phyloP scores from a whole-genome alignment of 768 basidiomycete genomes.

The Boletus pseudo-olivaceus region DNA sequence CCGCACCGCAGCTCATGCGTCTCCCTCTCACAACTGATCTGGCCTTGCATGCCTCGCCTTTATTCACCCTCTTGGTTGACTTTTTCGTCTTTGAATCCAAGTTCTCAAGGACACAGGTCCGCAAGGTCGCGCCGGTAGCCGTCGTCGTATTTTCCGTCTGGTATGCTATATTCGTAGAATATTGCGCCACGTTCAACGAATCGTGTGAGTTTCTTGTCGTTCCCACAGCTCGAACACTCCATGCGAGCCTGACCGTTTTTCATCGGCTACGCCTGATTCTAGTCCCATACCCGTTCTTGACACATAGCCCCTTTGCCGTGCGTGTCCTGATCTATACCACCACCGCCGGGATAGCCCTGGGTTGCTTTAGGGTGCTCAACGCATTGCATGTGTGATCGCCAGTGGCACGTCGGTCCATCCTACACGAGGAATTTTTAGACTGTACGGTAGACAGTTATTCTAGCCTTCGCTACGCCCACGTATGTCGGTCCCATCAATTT shows the following conservation, averaged over 20 bases:
- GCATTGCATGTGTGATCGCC: slow-evolving; percentile 41
- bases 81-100: slow-evolving; percentile 65
- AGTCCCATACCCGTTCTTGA: slow-evolving; percentile 88
- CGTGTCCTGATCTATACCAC: slow-evolving; percentile 60
- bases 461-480: neutral
- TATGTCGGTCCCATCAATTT: neutral
- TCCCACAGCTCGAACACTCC: neutral
- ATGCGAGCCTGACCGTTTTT: neutral
- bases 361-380: slow-evolving; percentile 60
- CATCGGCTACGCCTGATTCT: neutral
- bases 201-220: slow-evolving; percentile 45
- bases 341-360: slow-evolving; percentile 47
- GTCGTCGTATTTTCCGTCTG: slow-evolving; percentile 33
- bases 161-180: slow-evolving; percentile 68
- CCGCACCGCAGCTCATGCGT: slow-evolving; percentile 23
- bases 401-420: too few relatives aligned
- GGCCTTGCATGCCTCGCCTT: slow-evolving; percentile 63
- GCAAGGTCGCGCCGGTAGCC: slow-evolving; percentile 13
- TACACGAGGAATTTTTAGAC: neutral
- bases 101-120: slow-evolving; percentile 34
- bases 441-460: neutral
- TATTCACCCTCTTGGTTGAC: slow-evolving; percentile 54
- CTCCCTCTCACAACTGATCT: slow-evolving; percentile 58
- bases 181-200: slow-evolving; percentile 58
- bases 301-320: slow-evolving; percentile 46